These are phyloP conservation scores for Fusarium cyanostomum DNA, from an alignment of 2,329 filamentous ascomycete genomes.

Conservation along the genomic window DNA sequence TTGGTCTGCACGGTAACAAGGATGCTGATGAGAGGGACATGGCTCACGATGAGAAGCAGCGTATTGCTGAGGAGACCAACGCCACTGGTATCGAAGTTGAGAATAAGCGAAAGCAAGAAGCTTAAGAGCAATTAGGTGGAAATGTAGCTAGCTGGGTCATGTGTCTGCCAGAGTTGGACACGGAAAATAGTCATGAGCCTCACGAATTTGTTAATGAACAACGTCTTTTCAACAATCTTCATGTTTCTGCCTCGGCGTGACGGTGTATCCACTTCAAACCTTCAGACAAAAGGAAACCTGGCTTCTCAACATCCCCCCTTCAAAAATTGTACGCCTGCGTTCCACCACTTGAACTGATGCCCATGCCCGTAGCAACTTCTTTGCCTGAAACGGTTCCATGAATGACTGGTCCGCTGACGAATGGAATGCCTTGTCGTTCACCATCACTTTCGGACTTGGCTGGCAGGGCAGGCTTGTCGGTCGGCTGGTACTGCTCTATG, in stretches of 20 bases:
- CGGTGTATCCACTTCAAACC: background rate
- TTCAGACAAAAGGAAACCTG: no score
- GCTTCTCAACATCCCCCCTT: background rate
- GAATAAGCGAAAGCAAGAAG: conserved; percentile 39
- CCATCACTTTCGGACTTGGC: no score
- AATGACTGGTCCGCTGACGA: background rate
- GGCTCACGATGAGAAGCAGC: conserved; percentile 56
- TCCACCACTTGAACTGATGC: background rate
- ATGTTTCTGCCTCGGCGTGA: background rate
- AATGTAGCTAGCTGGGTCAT: background rate
- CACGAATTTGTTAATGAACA: conserved; percentile 12
- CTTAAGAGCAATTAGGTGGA: conserved; percentile 7
- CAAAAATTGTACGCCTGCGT: background rate
- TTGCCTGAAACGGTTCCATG: background rate
- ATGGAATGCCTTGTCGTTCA: background rate
- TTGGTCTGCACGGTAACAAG: conserved; percentile 67
- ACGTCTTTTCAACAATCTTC: background rate
- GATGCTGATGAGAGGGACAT: conserved; percentile 60
- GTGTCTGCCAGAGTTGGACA: background rate
- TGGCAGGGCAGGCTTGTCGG: background rate
- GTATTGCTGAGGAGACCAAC: conserved; percentile 46
- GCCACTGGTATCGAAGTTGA: conserved; percentile 51
- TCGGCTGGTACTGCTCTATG: conserved; percentile 1
- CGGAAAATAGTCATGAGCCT: conserved; percentile 18
- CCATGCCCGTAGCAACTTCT: background rate